These are phyloP conservation scores for Alternaria burnsii DNA, from an alignment of 2,329 filamentous ascomycete species.

Conservation along the genomic window DNA sequence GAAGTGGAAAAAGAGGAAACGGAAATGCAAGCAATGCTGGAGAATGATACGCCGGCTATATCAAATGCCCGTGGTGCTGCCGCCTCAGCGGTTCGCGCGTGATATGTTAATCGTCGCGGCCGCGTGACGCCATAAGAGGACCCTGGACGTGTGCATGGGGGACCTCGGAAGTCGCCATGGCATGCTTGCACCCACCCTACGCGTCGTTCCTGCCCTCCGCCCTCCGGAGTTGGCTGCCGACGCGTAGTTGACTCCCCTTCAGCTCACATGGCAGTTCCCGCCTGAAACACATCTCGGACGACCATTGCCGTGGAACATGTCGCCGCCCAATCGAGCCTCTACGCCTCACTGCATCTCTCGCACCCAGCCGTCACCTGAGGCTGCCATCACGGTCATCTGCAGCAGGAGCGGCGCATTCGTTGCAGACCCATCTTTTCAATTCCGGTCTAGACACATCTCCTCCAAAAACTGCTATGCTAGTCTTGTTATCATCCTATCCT, in stretches of 20 bases:
- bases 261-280: conserved; percentile 17
- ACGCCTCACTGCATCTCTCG: conserved; percentile 7
- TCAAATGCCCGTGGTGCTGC: conserved; percentile 9
- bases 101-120: conserved; percentile 17
- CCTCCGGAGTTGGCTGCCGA: conserved; percentile 4
- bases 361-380: conserved; percentile 17
- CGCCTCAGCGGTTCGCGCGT: conserved; percentile 26
- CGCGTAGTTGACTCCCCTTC: conserved; percentile 1
- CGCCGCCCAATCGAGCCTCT: conserved; percentile 15
- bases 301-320: not conserved
- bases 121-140: conserved; percentile 24
- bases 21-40: not conserved
- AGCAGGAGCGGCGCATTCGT: not conserved
- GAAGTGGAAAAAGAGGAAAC: conserved; percentile 1
- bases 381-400: conserved; percentile 25
- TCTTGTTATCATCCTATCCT: not conserved
- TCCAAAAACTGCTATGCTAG: conserved; percentile 18
- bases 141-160: conserved; percentile 8
- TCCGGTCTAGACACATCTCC: conserved; percentile 12
- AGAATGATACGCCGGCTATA: conserved; percentile 18
- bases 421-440: not conserved
- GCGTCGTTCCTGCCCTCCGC: conserved; percentile 11
- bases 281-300: conserved; percentile 16
- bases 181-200: conserved; percentile 12
- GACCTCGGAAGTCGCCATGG: conserved; percentile 5